phyloP scores from a whole-genome alignment of 352 stramenopile genomes.

The Pythium coloratum region DNA sequence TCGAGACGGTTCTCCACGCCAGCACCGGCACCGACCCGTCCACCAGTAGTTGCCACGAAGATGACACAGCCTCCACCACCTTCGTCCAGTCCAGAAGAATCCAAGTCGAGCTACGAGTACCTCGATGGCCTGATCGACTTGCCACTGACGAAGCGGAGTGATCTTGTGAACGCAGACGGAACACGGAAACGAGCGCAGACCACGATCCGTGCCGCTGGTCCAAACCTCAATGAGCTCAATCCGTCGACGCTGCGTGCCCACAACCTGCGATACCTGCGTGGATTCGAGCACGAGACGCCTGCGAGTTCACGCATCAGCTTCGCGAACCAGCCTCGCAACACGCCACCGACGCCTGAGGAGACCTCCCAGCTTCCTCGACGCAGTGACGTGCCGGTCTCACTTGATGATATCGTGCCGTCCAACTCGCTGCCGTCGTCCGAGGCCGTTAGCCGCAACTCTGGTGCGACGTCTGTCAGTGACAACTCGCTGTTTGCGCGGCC shows the following conservation, averaged over 20 bases:
- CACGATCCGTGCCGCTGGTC: conserved; percentile 1
- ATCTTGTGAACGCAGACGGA: conserved; percentile 5
- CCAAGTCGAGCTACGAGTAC: conserved; percentile 24
- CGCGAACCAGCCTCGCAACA: conserved; percentile 10
- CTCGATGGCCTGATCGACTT: conserved; percentile 23
- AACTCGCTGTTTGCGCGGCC: conserved; percentile 24
- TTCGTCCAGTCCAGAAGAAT: neutral
- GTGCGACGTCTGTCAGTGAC: neutral
- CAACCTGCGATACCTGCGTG: conserved; percentile 18
- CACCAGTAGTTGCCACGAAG: neutral
- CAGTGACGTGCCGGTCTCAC: conserved; percentile 11
- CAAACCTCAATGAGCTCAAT: conserved; percentile 12
- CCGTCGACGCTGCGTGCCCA: conserved; percentile 21
- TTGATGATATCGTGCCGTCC: conserved; percentile 25
- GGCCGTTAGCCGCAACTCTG: conserved; percentile 3
- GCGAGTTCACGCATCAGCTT: conserved; percentile 6
- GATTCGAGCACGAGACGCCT: conserved; percentile 11
- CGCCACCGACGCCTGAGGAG: conserved; percentile 4
- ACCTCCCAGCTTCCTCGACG: neutral
- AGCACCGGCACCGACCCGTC: neutral
- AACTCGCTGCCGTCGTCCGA: conserved; percentile 10
- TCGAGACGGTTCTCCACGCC: conserved; percentile 7
- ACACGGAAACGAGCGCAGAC: conserved; percentile 19
- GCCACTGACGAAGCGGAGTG: neutral
- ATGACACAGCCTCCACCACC: neutral